These are phyloP conservation scores for Podospora sp. DNA, from an alignment of 495 filamentous ascomycete species.

Conservation along the genomic window DNA sequence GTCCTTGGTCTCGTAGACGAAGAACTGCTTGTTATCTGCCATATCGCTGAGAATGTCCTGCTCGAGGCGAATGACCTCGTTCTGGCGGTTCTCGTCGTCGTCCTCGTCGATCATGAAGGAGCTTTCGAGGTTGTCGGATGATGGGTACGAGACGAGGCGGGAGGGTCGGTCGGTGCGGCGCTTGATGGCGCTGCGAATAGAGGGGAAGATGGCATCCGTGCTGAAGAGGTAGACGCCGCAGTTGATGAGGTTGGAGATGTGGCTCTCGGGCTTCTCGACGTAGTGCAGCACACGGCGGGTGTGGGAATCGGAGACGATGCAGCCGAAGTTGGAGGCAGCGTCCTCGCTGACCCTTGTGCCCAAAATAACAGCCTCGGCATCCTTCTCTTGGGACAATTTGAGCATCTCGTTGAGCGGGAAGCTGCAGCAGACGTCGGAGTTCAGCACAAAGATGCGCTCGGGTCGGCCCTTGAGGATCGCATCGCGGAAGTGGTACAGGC, in stretches of 20 bases:
- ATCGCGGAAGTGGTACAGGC: constrained; percentile 99
- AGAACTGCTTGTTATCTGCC: constrained; percentile 97
- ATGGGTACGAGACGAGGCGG: constrained; percentile 92
- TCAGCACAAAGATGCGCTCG: constrained; percentile 94
- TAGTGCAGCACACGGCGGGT: constrained; percentile 97
- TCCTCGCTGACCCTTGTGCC: constrained; percentile 92
- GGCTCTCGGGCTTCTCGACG: constrained; percentile 98
- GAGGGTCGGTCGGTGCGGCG: constrained; percentile 83
- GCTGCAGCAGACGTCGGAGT: constrained; percentile 98
- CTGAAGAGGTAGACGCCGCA: constrained; percentile 98
- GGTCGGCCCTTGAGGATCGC: constrained; percentile 95
- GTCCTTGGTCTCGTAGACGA: constrained; percentile 96
- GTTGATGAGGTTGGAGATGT: constrained; percentile 99
- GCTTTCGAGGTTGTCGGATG: constrained; percentile 86
- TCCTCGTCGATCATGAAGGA: constrained; percentile 78
- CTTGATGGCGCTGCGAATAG: constrained; percentile 94
- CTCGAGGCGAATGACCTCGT: constrained; percentile 90
- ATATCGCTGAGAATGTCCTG: constrained; percentile 97
- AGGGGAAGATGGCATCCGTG: constrained; percentile 94
- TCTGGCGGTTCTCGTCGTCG: constrained; percentile 71
- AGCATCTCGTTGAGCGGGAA: constrained; percentile 97
- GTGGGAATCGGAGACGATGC: constrained; percentile 94
- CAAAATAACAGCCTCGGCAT: constrained; percentile 96
- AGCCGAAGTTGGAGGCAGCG: constrained; percentile 93
- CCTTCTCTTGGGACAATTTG: constrained; percentile 87